Conservation (phyloP, 2,329 filamentous ascomycete genomes). For the Hymenoscyphus albidus region DNA sequence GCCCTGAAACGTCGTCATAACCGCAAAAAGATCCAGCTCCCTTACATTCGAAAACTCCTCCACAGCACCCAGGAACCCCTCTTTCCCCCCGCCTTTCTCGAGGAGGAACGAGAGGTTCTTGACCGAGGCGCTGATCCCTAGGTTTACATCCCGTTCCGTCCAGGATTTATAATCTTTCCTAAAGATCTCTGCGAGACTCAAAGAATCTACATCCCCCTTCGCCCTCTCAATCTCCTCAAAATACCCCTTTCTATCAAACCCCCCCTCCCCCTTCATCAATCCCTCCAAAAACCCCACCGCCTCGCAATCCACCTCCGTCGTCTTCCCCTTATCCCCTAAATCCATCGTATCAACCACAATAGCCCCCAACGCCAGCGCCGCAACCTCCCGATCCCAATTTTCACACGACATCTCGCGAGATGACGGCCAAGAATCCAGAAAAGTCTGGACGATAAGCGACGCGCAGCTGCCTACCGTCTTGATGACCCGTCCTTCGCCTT, state of each 20-base stretch:
- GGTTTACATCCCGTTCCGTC: constrained; percentile 48
- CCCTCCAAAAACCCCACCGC: constrained; percentile 57
- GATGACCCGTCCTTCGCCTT: constrained; percentile 55
- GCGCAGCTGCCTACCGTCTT: constrained; percentile 68
- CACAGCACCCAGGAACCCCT: constrained; percentile 47
- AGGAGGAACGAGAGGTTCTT: constrained; percentile 59
- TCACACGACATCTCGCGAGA: too few relatives aligned
- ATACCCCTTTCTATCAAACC: constrained; percentile 53
- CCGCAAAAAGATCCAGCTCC: constrained; percentile 55
- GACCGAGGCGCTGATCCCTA: constrained; percentile 67
- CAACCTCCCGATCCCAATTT: constrained; percentile 53
- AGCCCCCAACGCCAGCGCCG: constrained; percentile 63
- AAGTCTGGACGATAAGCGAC: constrained; percentile 34
- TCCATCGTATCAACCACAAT: constrained; percentile 66
- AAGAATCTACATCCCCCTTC: constrained; percentile 61
- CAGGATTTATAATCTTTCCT: constrained; percentile 86
- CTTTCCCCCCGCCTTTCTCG: constrained; percentile 45
- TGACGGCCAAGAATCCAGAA: background rate
- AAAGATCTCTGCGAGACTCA: constrained; percentile 64
- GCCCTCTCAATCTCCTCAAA: constrained; percentile 57
- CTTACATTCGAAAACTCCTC: constrained; percentile 52
- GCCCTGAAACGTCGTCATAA: constrained; percentile 59
- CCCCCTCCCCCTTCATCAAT: constrained; percentile 12
- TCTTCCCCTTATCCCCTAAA: constrained; percentile 43
- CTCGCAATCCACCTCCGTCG: constrained; percentile 55